Conservation (phyloP, 257 asterid genomes). For the Cordia subcordata region DNA sequence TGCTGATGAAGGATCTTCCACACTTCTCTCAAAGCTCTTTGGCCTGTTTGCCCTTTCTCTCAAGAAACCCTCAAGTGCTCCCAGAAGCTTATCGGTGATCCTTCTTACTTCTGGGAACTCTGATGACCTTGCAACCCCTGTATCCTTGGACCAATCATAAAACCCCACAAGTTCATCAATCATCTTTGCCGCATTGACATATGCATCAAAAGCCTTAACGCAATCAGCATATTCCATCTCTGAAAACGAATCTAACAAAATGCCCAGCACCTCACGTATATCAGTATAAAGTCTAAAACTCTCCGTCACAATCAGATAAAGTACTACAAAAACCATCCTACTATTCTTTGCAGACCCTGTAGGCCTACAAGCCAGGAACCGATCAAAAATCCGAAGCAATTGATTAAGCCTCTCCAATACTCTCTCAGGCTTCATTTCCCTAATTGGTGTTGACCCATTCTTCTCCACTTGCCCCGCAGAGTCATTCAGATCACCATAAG, state of each 20-base stretch:
- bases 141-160: slow-evolving; percentile 58
- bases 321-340: slow-evolving; percentile 62
- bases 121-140: slow-evolving; percentile 47
- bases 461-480: slow-evolving; percentile 23
- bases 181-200: slow-evolving; percentile 56
- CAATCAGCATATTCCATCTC: slow-evolving; percentile 54
- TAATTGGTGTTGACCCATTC: slow-evolving; percentile 24
- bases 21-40: slow-evolving; percentile 24
- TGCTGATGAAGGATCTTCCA: slow-evolving; percentile 18
- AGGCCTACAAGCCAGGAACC: slow-evolving; percentile 56
- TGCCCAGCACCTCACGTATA: slow-evolving; percentile 34
- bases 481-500: slow-evolving; percentile 33
- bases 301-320: slow-evolving; percentile 44
- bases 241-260: slow-evolving; percentile 38
- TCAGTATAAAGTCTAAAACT: slow-evolving; percentile 50
- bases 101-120: slow-evolving; percentile 54
- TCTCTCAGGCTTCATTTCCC: slow-evolving; percentile 48
- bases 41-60: slow-evolving; percentile 44
- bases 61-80: slow-evolving; percentile 46
- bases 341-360: slow-evolving; percentile 59
- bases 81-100: slow-evolving; percentile 53
- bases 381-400: slow-evolving; percentile 50
- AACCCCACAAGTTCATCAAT: slow-evolving; percentile 43
- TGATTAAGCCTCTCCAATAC: slow-evolving; percentile 57
- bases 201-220: slow-evolving; percentile 55